A percentile compares a stretch with the other conserved stretches of the same genome.
These are phyloP conservation scores for Scheffersomyces coipomensis DNA, from an alignment of 805 yeast species.

Conservation along the genomic window DNA sequence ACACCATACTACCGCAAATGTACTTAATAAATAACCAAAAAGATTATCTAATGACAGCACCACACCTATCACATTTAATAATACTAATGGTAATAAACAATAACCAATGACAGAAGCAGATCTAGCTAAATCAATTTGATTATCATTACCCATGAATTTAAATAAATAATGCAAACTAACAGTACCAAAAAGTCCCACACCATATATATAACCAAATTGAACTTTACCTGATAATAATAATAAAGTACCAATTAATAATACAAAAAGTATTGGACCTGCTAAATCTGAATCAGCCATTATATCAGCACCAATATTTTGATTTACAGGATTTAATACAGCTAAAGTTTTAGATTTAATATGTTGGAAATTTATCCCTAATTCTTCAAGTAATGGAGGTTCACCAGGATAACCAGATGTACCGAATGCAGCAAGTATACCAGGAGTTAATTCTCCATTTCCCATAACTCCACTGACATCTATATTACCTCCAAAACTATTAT, in stretches of 20 bases:
- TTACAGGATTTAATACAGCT: constrained; percentile 80
- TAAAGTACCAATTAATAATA: constrained; percentile 80
- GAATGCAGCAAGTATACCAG: constrained; percentile 87
- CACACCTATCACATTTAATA: constrained; percentile 70
- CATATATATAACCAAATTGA: constrained; percentile 95
- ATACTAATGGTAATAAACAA: constrained; percentile 86
- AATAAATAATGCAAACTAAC: constrained; percentile 79
- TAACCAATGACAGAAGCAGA: constrained; percentile 94
- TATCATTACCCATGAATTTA: constrained; percentile 81
- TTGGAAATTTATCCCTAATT: constrained; percentile 86
- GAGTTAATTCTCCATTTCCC: constrained; percentile 51
- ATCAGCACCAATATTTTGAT: constrained; percentile 61
- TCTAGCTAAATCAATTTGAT: constrained; percentile 55
- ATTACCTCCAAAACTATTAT: constrained; percentile 31
- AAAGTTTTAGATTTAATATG: constrained; percentile 84
- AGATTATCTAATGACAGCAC: constrained; percentile 66
- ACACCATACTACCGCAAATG: constrained; percentile 79
- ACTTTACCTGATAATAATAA: constrained; percentile 86
- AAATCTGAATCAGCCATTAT: constrained; percentile 84
- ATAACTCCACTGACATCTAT: constrained; percentile 41
- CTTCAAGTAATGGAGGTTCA: constrained; percentile 92
- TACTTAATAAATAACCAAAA: constrained; percentile 68
- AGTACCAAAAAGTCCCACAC: constrained; percentile 91
- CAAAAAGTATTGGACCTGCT: constrained; percentile 93
- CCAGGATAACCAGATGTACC: constrained; percentile 91